Evolutionary conservation across 164 flowering plant genomes (phyloP).

Genomic region (Saururus chinensis): DNA sequence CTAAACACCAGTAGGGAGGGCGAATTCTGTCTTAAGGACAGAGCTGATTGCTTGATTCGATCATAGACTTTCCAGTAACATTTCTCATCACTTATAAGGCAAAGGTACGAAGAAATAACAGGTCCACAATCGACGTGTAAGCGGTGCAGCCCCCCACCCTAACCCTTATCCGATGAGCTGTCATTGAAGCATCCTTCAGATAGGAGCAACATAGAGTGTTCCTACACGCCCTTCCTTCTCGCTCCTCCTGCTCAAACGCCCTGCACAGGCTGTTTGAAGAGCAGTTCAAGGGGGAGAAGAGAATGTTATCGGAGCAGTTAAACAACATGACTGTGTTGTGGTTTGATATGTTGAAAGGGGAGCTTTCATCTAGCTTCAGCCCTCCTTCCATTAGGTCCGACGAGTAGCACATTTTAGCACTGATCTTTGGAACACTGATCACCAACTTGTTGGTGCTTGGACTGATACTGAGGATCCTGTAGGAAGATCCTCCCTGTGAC

Average conservation of each 20-base stretch:
- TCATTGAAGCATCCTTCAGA: slow-evolving; percentile 45
- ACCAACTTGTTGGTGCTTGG: slow-evolving; percentile 21
- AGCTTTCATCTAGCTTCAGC: slow-evolving; percentile 30
- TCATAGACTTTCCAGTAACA: too few species aligned
- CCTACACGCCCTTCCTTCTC: slow-evolving; percentile 26
- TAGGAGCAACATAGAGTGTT: slow-evolving; percentile 41
- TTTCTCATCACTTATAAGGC: too few species aligned
- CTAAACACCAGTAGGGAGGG: too few species aligned
- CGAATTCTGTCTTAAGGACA: too few species aligned
- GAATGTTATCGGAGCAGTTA: slow-evolving; percentile 32
- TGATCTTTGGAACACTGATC: slow-evolving; percentile 30
- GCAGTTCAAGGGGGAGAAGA: slow-evolving; percentile 44
- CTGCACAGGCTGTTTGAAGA: slow-evolving; percentile 40
- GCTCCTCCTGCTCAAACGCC: slow-evolving; percentile 25
- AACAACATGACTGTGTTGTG: slow-evolving; percentile 46
- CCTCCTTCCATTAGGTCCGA: slow-evolving; percentile 39
- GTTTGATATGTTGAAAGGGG: slow-evolving; percentile 45
- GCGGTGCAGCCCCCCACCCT: slow-evolving; percentile 56
- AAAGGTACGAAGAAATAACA: too few species aligned
- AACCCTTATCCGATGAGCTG: slow-evolving; percentile 33
- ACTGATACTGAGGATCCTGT: slow-evolving; percentile 35
- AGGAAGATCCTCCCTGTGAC: slow-evolving; percentile 27
- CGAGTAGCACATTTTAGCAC: slow-evolving; percentile 26
- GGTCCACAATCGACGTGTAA: slow-evolving; percentile 43
- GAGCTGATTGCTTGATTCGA: too few species aligned